Evolutionary conservation across 768 basidiomycete species (phyloP).

Genomic region (Leccinum variicolor): DNA sequence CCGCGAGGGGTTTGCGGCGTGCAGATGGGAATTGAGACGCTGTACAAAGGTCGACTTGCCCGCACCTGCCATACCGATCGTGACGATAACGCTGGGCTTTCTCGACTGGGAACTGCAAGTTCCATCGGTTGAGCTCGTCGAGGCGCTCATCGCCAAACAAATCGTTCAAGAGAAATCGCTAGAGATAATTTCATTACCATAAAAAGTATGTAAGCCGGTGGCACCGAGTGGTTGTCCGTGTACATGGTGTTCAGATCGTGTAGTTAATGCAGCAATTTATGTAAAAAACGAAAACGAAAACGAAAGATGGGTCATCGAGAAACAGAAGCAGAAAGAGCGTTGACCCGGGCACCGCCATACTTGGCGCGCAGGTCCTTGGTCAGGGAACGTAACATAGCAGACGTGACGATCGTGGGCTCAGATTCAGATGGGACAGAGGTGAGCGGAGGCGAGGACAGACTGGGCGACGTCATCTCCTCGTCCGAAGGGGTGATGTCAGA

Average conservation of each 20-base stretch:
- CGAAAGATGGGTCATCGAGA: constrained; percentile 4
- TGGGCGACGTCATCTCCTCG: constrained; percentile 26
- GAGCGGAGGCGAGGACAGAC: constrained; percentile 40
- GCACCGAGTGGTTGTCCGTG: not conserved
- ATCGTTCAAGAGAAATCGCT: not conserved
- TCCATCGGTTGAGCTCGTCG: constrained; percentile 8
- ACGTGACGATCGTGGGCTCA: constrained; percentile 43
- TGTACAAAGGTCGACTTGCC: constrained; percentile 98
- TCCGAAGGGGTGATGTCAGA: constrained; percentile 33
- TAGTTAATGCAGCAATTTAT: not conserved
- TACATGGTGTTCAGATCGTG: constrained; percentile 8
- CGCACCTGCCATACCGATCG: constrained; percentile 95
- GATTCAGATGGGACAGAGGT: constrained; percentile 39
- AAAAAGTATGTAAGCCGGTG: constrained; percentile 8
- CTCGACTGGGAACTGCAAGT: constrained; percentile 11
- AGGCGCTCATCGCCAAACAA: constrained; percentile 17
- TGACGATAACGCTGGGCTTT: constrained; percentile 81
- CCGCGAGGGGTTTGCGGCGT: constrained; percentile 56
- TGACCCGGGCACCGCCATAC: constrained; percentile 20
- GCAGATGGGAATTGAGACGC: constrained; percentile 88
- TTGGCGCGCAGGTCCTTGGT: constrained; percentile 30
- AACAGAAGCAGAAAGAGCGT: constrained; percentile 2
- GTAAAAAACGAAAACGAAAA: not conserved
- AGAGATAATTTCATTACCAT: constrained; percentile 14
- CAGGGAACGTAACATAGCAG: constrained; percentile 56